Evolutionary conservation across 164 flowering plant genomes (phyloP), one percentile per base, ranked within the genome.

Genomic region (Stephania yunnanensis): DNA sequence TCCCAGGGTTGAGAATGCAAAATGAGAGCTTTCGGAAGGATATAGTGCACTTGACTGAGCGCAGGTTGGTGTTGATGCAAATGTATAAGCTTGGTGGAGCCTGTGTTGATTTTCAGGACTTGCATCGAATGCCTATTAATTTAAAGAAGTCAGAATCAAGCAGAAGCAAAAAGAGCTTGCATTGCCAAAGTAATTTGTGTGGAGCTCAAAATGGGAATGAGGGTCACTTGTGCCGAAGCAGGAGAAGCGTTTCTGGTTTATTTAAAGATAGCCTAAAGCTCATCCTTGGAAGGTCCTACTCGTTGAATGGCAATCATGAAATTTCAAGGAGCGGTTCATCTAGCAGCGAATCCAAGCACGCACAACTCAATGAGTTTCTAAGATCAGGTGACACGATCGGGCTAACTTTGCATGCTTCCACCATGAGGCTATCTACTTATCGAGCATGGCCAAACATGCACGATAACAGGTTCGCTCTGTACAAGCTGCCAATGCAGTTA

Each of bases 371-470:
- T 46, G 90, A 91, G 69, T 92, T 95, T 86, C 80, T 95, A 31
- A 81, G 76, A 29, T 82, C 90, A 6, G 89, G 94, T 65, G 91
- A 89, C 75, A 80, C 86, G 1, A 80, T 91, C 42, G 91, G 91
- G 72, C 81, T 95, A 72, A 83, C 87, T 7, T 78, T 95, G 42
- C 84, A 78, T 72, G 97, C 97, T 29, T 80, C 88, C 11, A 85
- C 78, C 8, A 69, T 86, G 78, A 89, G 87, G 84, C 72, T 89
- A 78, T 84, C 92, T 72, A 87, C 89, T 22, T 89, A 88, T 68
- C 85, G 97, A 77, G 97, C 93, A 20, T 95, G 98, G 97, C 98
- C 97, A 17, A 91, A 83, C 74, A 95, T 95, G 95, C 94, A 88
- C 73, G 91, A 92, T 65, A 90, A 85, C 80, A 85, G 88, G 19